Conservation (phyloP, 2,329 filamentous ascomycete genomes). For the Elsinoe fawcettii region DNA sequence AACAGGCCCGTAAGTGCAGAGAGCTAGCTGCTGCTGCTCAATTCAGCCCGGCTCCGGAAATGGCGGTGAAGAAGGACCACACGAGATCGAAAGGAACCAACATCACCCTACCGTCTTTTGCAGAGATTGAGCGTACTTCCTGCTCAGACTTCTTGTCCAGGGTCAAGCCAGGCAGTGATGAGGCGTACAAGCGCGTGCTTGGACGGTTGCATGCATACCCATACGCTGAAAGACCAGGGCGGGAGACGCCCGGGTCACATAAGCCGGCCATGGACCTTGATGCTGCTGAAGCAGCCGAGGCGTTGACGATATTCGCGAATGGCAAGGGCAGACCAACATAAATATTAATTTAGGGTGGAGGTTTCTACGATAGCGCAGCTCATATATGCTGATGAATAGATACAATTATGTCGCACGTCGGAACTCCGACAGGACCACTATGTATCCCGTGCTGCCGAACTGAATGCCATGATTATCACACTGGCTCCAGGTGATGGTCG, state of each 20-base stretch:
- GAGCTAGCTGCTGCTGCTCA: conserved; percentile 17
- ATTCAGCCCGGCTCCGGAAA: conserved; percentile 9
- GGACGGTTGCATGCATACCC: conserved; percentile 16
- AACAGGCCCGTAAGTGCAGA: conserved; percentile 18
- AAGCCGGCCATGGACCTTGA: conserved; percentile 19
- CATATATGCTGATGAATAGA: too few species aligned
- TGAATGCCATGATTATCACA: too few species aligned
- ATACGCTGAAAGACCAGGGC: conserved; percentile 10
- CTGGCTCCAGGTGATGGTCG: too few species aligned
- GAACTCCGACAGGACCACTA: too few species aligned
- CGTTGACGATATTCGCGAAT: conserved; percentile 16
- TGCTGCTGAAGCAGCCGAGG: conserved; percentile 19
- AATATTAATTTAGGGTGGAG: too few species aligned
- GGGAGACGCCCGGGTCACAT: conserved; percentile 12
- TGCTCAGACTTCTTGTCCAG: conserved; percentile 19
- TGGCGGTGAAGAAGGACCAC: conserved; percentile 8
- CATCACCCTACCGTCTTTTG: not conserved
- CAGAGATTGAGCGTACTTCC: conserved; percentile 15
- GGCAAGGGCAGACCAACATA: not conserved
- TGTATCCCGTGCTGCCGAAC: too few species aligned
- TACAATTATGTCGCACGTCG: too few species aligned
- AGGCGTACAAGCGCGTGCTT: conserved; percentile 10
- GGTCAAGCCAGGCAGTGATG: conserved; percentile 13
- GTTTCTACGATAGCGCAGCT: too few species aligned
- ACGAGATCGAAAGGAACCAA: not conserved